Percentiles rank a stretch among this genome's conserved stretches.
Evolutionary conservation across 495 filamentous ascomycete species (phyloP).

Genomic region (Melanomma pulvis-pyrius): DNA sequence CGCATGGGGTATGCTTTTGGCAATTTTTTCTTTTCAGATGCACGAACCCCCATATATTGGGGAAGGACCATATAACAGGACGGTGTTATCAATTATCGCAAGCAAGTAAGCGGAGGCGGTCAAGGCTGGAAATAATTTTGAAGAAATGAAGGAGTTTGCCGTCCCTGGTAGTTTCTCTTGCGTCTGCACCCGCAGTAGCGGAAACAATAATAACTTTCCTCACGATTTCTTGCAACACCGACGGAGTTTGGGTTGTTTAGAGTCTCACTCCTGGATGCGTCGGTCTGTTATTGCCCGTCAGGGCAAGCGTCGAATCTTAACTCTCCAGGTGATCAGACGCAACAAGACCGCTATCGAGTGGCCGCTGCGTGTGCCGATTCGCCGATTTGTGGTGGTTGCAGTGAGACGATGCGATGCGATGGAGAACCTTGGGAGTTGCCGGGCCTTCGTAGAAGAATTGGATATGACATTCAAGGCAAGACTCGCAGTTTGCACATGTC

Average conservation of each 20-base stretch:
- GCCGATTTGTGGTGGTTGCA: background rate
- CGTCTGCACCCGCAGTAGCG: background rate
- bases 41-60: background rate
- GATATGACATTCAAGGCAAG: no score
- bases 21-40: conserved; percentile 1
- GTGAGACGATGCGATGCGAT: background rate
- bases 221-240: background rate
- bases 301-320: background rate
- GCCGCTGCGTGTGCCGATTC: background rate
- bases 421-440: background rate
- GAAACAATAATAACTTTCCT: background rate
- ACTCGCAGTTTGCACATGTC: no score
- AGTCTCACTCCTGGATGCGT: background rate
- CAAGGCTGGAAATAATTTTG: background rate
- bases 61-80: background rate
- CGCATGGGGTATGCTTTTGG: conserved; percentile 19
- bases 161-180: background rate
- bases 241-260: background rate
- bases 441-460: no score
- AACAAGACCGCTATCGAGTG: background rate
- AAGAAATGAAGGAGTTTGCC: background rate
- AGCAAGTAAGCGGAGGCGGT: background rate
- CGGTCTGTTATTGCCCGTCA: background rate
- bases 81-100: background rate
- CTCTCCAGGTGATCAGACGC: background rate